Conservation (phyloP, 129 eudicot species). For the Logfia minima region DNA sequence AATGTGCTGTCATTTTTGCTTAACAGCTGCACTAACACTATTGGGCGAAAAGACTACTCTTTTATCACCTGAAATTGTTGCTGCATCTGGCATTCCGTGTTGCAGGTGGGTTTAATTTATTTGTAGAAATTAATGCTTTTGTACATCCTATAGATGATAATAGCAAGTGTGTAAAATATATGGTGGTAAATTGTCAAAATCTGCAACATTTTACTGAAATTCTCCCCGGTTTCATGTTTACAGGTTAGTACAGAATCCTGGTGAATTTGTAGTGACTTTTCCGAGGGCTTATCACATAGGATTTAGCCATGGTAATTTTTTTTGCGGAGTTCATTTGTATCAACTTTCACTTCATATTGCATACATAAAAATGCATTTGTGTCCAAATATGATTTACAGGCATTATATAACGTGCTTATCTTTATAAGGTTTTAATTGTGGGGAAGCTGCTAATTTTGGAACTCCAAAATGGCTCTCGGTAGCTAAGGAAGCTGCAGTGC, state of each 20-base stretch:
- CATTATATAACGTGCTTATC: background rate
- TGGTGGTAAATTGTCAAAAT: slow-evolving; percentile 18
- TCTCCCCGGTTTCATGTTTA: slow-evolving; percentile 17
- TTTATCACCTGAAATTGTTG: slow-evolving; percentile 78
- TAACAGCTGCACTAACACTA: slow-evolving; percentile 74
- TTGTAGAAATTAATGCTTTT: slow-evolving; percentile 3
- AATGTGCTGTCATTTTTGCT: slow-evolving; percentile 15
- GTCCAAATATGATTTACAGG: slow-evolving; percentile 6
- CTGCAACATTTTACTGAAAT: slow-evolving; percentile 4
- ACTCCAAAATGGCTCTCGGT: slow-evolving; percentile 88
- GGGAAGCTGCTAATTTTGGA: slow-evolving; percentile 98
- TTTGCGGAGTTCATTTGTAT: slow-evolving; percentile 12
- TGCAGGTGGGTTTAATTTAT: slow-evolving; percentile 68
- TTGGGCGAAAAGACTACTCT: slow-evolving; percentile 98
- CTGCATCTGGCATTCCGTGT: slow-evolving; percentile 84
- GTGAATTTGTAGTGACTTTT: slow-evolving; percentile 96
- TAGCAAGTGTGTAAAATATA: slow-evolving; percentile 2
- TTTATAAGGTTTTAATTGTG: slow-evolving; percentile 83
- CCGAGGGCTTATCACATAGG: slow-evolving; percentile 99
- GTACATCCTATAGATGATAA: background rate
- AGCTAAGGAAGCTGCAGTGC: slow-evolving; percentile 98
- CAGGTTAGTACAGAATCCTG: slow-evolving; percentile 96
- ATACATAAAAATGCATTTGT: background rate
- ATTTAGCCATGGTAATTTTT: slow-evolving; percentile 89
- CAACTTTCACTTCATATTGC: slow-evolving; percentile 9